Base-by-base conservation (phyloP, 2,329 filamentous ascomycete species). In the Westerdykella sp. region DNA sequence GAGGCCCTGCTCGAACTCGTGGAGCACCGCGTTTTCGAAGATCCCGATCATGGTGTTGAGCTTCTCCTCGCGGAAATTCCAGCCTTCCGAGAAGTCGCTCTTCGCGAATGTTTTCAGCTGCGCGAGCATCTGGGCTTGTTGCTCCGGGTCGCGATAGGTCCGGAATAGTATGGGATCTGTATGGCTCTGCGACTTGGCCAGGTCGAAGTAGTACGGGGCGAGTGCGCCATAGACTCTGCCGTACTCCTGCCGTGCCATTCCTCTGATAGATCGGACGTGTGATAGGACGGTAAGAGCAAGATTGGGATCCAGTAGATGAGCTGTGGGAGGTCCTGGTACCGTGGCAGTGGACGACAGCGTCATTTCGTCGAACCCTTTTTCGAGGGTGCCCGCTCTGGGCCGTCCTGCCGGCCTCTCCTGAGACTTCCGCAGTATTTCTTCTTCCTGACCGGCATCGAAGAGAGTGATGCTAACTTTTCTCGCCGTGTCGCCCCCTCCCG, bases 1-100 rank as follows among this genome's bases (percentile, higher is more conserved):
- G 53, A 94, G 95, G 4, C 88, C 93, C 51, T 93, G 85, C 66
- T 94, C 86, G 54, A 98, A 98, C 64, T 98, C 93, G 39, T 85
- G 79, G 40, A 96, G 70, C 3, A 94, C 90, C 3, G 90, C 89
- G 44, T 84, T 89, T 68, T 97, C 91, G 57, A 98, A 98, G 46
- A 93, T 83, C 31, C 77, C 77, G 51, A 84, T 79, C 77, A 94
- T 89, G 18, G 76, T 78, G 31, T 79, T 73, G 15, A 98, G 71
- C 59, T 84, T 86, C 48, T 85, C 80, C 56, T 85, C 79, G 35
- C 91, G 75, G 53, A 80, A 75, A 38, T 72, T 67, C 74, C 85
- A 90, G 1, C 88, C 90, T 44, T 84, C 72, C 0, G 87, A 77
- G 71, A 80, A 86, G 65, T 98, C 93, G 59, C 86, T 88, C 57